phyloP scores from a whole-genome alignment of 352 stramenopile genomes.

The Peronospora belbahrii region DNA sequence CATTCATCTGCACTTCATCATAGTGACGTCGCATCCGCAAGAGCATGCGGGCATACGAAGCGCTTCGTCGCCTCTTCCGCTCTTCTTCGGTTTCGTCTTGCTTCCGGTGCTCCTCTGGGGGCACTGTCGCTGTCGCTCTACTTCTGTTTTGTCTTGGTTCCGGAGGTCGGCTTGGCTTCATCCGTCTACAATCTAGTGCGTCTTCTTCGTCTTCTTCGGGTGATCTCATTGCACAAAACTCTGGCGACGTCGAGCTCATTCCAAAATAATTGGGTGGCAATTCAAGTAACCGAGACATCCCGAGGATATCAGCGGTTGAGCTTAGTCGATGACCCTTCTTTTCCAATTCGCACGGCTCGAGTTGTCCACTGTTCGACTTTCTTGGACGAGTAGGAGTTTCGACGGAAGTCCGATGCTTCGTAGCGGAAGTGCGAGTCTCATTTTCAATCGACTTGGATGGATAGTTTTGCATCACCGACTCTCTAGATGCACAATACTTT shows the following conservation, averaged over 20 bases:
- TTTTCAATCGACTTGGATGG: conserved; percentile 6
- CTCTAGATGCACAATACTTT: conserved; percentile 14
- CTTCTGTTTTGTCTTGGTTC: neutral
- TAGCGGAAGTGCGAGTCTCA: neutral
- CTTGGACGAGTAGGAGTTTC: conserved; percentile 5
- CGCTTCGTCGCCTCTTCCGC: conserved; percentile 15
- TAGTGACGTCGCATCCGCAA: conserved; percentile 24
- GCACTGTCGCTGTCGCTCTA: neutral
- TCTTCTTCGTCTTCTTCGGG: neutral
- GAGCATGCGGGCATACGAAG: conserved; percentile 22
- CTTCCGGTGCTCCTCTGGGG: conserved; percentile 5
- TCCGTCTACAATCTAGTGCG: conserved; percentile 2
- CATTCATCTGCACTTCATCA: conserved; percentile 19
- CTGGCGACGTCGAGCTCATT: conserved; percentile 18
- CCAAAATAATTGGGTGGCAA: conserved; percentile 23
- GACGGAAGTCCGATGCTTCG: conserved; percentile 8
- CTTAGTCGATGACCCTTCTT: conserved; percentile 16
- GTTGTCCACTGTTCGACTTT: conserved; percentile 3
- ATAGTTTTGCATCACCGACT: conserved; percentile 6
- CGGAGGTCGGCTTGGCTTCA: neutral
- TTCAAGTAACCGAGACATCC: conserved; percentile 15
- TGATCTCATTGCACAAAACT: neutral
- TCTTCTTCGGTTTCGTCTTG: conserved; percentile 23
- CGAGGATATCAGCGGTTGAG: conserved; percentile 25
- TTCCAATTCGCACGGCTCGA: conserved; percentile 8